Conservation (phyloP, 208 protist species). For the Crithidia expoeki region DNA sequence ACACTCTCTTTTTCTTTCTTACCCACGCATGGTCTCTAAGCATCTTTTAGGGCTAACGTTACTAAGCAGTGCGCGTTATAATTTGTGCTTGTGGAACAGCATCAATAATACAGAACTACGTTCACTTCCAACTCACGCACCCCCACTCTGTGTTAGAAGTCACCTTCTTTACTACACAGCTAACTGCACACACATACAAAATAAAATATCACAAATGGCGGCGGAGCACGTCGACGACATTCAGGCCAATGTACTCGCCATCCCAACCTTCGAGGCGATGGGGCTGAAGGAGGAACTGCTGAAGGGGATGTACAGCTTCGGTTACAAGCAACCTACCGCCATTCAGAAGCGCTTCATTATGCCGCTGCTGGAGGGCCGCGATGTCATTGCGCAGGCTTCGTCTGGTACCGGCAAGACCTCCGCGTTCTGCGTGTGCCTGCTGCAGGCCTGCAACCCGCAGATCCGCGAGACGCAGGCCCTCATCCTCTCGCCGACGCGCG, state of each 20-base stretch:
- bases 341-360: conserved; percentile 98
- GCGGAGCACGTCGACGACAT: conserved; percentile 59
- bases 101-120: no score
- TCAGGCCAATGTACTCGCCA: conserved; percentile 86
- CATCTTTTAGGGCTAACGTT: no score
- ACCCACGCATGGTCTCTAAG: no score
- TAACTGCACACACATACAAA: not conserved
- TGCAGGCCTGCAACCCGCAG: conserved; percentile 86
- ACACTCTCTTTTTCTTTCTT: no score
- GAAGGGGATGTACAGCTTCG: conserved; percentile 98
- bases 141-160: not conserved
- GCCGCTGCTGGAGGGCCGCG: conserved; percentile 87
- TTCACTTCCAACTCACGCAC: no score
- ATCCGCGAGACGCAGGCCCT: conserved; percentile 94
- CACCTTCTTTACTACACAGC: not conserved
- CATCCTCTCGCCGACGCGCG: conserved; percentile 97
- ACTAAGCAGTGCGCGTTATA: no score
- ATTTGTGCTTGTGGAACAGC: no score
- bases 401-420: conserved; percentile 99
- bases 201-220: conserved; percentile 9
- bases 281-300: conserved; percentile 86
- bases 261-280: conserved; percentile 91
- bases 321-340: conserved; percentile 98
- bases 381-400: conserved; percentile 98
- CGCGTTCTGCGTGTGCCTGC: conserved; percentile 95